A percentile compares a stretch with the other conserved stretches of the same genome.
phyloP scores from a whole-genome alignment of 1,139 yeast species.

The Candida sp. region DNA sequence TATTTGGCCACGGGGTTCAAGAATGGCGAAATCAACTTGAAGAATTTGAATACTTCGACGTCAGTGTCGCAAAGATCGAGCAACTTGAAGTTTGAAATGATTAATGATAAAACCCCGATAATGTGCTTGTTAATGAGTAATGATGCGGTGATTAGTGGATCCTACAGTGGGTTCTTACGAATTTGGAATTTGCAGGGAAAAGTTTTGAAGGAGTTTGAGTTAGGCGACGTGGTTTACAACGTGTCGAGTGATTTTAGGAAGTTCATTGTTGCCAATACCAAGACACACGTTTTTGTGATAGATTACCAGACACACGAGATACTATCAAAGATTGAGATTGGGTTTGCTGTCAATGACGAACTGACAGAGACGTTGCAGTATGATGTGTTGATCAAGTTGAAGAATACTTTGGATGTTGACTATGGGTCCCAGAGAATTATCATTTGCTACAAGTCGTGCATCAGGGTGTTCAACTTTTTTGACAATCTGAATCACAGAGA shows the following conservation, averaged over 20 bases:
- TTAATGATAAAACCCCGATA: constrained; percentile 16
- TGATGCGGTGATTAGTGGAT: constrained; percentile 32
- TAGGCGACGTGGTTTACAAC: constrained; percentile 25
- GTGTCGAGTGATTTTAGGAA: constrained; percentile 36
- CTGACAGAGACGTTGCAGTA: constrained; percentile 5
- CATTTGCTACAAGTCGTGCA: constrained; percentile 24
- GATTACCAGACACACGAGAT: constrained; percentile 21
- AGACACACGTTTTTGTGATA: constrained; percentile 22
- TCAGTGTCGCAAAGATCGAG: constrained; percentile 31
- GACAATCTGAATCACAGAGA: constrained; percentile 8
- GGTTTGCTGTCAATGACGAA: constrained; percentile 9
- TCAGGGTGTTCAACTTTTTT: constrained; percentile 31
- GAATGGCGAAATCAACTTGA: constrained; percentile 34
- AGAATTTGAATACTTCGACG: constrained; percentile 38
- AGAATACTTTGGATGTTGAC: constrained; percentile 46
- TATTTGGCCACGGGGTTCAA: constrained; percentile 33
- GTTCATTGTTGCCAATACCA: constrained; percentile 27
- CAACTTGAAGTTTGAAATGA: constrained; percentile 19
- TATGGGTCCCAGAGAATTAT: constrained; percentile 52
- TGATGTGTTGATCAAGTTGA: constrained; percentile 7
- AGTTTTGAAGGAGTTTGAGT: constrained; percentile 15
- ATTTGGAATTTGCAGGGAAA: constrained; percentile 35
- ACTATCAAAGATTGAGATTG: constrained; percentile 10
- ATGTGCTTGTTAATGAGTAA: constrained; percentile 24
- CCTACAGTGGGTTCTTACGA: constrained; percentile 26